Conservation (phyloP, 1,284 basidiomycete genomes). For the Gastroboletus turbinatus region DNA sequence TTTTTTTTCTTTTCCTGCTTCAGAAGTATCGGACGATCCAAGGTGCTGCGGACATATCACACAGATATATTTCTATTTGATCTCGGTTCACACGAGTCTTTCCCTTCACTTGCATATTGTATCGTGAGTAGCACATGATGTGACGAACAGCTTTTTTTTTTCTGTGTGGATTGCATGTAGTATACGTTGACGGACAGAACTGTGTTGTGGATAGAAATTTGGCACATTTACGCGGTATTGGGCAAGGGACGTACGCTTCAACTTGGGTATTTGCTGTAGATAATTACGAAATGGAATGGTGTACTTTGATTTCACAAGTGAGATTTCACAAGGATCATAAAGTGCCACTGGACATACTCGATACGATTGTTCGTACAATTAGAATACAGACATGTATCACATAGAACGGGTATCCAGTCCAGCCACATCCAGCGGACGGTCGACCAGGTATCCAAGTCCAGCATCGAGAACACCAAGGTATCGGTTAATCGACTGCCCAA, state of each 20-base stretch:
- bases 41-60: conserved; percentile 15
- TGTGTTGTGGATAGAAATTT: conserved; percentile 1
- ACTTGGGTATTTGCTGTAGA: neutral
- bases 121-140: conserved; percentile 8
- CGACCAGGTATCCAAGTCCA: conserved; percentile 6
- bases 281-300: neutral
- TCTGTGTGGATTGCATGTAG: conserved; percentile 9
- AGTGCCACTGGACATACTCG: neutral
- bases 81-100: conserved; percentile 1
- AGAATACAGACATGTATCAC: conserved; percentile 6
- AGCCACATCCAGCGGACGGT: neutral
- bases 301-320: neutral
- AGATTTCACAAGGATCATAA: neutral
- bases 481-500: neutral
- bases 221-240: neutral
- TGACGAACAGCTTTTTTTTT: neutral
- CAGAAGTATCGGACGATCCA: neutral
- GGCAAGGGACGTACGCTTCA: too few species aligned
- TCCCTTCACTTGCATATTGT: conserved; percentile 7
- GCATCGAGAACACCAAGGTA: neutral
- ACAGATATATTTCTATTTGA: conserved; percentile 15
- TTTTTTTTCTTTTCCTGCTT: conserved; percentile 4
- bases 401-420: neutral
- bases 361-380: conserved; percentile 1
- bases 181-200: neutral